Evolutionary conservation across 305 asterid genomes (phyloP).

Genomic region (Solanum hybrid): DNA sequence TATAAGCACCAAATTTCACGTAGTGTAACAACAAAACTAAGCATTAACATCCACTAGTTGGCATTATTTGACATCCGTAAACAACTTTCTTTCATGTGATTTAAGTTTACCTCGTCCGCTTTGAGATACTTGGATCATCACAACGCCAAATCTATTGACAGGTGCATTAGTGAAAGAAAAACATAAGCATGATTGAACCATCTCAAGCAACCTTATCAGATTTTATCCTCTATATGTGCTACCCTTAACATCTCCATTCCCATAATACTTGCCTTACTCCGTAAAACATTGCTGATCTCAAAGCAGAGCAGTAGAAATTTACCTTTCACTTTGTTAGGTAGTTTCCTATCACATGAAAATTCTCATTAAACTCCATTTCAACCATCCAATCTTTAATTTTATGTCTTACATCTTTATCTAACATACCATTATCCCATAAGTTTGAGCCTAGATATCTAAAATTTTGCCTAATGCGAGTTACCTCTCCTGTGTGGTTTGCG

Average conservation of each 20-base stretch:
- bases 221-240: not conserved
- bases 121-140: not conserved
- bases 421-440: not conserved
- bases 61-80: not conserved
- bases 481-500: not conserved
- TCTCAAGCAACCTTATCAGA: not conserved
- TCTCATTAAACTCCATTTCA: not conserved
- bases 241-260: not conserved
- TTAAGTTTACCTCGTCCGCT: not conserved
- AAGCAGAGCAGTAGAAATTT: not conserved
- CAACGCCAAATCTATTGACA: not conserved
- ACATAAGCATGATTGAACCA: not conserved
- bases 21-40: not conserved
- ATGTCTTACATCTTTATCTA: not conserved
- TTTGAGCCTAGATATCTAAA: not conserved
- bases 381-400: not conserved
- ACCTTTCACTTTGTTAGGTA: not conserved
- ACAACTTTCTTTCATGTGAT: not conserved
- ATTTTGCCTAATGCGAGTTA: not conserved
- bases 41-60: not conserved
- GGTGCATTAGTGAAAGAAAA: not conserved
- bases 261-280: not conserved
- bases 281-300: not conserved
- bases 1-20: not conserved
- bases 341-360: not conserved